Conservation (phyloP, 176 grass and related monocot genomes). For the Phragmites australis region DNA sequence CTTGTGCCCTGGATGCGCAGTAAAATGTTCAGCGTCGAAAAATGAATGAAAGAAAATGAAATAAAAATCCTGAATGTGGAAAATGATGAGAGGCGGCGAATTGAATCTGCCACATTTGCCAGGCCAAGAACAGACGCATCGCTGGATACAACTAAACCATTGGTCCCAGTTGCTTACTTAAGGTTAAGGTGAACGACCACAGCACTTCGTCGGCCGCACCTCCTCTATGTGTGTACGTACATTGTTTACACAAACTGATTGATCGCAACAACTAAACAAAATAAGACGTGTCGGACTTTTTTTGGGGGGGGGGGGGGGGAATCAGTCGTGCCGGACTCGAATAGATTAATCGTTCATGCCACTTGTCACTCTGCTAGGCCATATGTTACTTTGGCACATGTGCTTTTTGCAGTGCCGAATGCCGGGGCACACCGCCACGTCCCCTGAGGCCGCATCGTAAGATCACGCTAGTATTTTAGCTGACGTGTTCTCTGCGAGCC, state of each 20-base stretch:
- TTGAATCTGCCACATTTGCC: not conserved
- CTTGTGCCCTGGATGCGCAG: too few relatives aligned
- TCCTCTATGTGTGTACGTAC: too few relatives aligned
- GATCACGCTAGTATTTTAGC: not conserved
- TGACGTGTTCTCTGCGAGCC: not conserved
- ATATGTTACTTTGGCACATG: not conserved
- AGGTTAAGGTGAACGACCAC: too few relatives aligned
- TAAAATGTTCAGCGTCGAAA: not conserved
- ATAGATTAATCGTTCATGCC: not conserved
- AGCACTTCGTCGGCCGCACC: too few relatives aligned
- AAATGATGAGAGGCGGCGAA: not conserved
- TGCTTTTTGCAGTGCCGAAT: not conserved
- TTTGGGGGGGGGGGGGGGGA: too few relatives aligned
- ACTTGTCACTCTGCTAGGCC: not conserved
- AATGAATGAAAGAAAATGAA: not conserved
- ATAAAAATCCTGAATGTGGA: not conserved
- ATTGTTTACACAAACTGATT: too few relatives aligned
- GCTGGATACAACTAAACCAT: not conserved
- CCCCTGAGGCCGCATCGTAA: too few relatives aligned
- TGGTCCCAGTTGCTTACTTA: not conserved
- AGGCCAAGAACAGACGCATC: not conserved
- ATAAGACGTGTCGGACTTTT: too few relatives aligned
- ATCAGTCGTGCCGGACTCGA: not conserved
- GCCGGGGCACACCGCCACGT: too few relatives aligned
- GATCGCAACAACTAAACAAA: too few relatives aligned